Evolutionary conservation across 352 stramenopile genomes (phyloP).

Genomic region (Globisporangium emineosum): DNA sequence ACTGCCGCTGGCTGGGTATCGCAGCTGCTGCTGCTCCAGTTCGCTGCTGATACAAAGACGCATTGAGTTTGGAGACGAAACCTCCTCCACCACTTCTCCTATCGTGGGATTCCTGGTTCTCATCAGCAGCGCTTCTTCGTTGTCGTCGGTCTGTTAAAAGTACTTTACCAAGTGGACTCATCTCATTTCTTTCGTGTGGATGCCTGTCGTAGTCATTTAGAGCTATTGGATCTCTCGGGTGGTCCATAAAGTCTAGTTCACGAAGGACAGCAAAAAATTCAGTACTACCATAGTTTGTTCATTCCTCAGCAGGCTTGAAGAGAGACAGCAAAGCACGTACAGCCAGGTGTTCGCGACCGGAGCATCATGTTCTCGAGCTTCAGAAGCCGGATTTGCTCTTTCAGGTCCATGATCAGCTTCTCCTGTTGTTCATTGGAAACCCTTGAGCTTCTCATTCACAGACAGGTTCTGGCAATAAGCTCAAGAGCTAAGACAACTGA

Average conservation of each 20-base stretch:
- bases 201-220: constrained; percentile 1
- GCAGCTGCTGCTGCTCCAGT: not conserved
- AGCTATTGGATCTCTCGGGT: constrained; percentile 20
- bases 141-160: constrained; percentile 17
- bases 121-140: not conserved
- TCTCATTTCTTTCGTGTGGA: not conserved
- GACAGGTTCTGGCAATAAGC: no score
- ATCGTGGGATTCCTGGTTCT: constrained; percentile 17
- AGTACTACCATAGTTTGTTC: no score
- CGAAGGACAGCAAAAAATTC: not conserved
- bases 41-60: not conserved
- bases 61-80: not conserved
- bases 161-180: constrained; percentile 21
- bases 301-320: no score
- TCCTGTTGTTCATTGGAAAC: constrained; percentile 18
- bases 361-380: constrained; percentile 75
- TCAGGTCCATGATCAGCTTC: constrained; percentile 66
- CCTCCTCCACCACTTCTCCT: not conserved
- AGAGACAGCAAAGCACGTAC: no score
- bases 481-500: no score
- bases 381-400: constrained; percentile 61
- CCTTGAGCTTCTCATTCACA: not conserved
- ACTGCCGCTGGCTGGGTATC: constrained; percentile 12
- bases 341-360: constrained; percentile 57
- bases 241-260: constrained; percentile 42